Conservation (phyloP, 129 eudicot species). For the Ambrosia trifida region DNA sequence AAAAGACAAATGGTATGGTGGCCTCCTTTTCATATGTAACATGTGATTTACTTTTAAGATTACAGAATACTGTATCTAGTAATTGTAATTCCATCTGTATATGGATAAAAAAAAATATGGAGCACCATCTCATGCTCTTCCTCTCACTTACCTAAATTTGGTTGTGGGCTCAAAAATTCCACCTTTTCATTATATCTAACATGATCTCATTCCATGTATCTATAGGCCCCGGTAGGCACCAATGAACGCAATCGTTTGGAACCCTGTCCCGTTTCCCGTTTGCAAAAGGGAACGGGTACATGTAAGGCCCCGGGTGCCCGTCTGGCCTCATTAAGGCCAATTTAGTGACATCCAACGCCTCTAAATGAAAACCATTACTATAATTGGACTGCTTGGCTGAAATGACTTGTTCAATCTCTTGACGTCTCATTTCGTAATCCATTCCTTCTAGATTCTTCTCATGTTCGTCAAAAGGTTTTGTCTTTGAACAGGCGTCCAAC, state of each 20-base stretch:
- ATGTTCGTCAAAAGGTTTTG: constrained; percentile 55
- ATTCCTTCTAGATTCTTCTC: constrained; percentile 62
- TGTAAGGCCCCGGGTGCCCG: constrained; percentile 90
- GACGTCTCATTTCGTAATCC: constrained; percentile 76
- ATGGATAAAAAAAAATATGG: constrained; percentile 18
- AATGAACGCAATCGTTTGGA: constrained; percentile 92
- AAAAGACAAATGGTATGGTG: constrained; percentile 25
- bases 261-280: constrained; percentile 62
- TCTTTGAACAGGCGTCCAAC: constrained; percentile 78
- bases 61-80: not conserved
- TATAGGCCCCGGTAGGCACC: constrained; percentile 95
- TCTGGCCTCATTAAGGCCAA: constrained; percentile 81
- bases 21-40: constrained; percentile 21
- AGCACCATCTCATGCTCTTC: constrained; percentile 17
- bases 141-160: constrained; percentile 9
- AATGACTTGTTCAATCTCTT: constrained; percentile 55
- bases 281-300: constrained; percentile 85
- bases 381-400: constrained; percentile 43
- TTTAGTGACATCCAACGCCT: constrained; percentile 74
- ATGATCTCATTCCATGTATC: constrained; percentile 98
- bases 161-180: constrained; percentile 37
- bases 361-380: constrained; percentile 54
- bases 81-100: constrained; percentile 27
- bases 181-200: constrained; percentile 70
- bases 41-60: constrained; percentile 18